Base-by-base conservation (phyloP, 1,139 yeast species). In the Arxiozyma bovina region DNA sequence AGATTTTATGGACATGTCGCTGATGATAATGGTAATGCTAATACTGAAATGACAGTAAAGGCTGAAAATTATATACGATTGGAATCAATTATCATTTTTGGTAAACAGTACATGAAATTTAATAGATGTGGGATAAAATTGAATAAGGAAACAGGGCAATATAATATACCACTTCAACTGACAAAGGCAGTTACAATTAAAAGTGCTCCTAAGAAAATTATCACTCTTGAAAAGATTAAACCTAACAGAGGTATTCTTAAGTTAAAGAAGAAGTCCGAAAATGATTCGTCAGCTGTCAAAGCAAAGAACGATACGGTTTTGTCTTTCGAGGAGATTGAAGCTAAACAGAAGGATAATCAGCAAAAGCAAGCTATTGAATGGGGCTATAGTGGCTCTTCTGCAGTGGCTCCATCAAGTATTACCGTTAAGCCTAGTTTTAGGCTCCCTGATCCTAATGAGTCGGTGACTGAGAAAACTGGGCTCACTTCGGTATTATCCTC, bases 11-110 rank as follows among this genome's bases (percentile, higher is more conserved):
- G 74, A 1, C 47, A 22, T 30, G 52, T 59, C 1, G 55, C 60
- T n/a, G 53, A 55, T 8, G 54, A 54, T 11, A 60, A 63, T 25
- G 54, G 53, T 1, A 27, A 4, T 27, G 21, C 18, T 17, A 34
- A 27, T 34, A 46, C 43, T 18, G 40, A 34, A 15, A 34, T 34
- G 40, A 34, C 40, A 34, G 40, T 34, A 6, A 57, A 58, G 3
- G 71, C 69, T 41, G 79, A 77, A 51, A 65, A 67, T 27, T 47
- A 58, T 3, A 57, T 73, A 34, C 69, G 80, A 59, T 50, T 76
- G 5, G 53, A 68, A 22, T 72, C 78, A 0, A 65, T 77, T 41
- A 70, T 71, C 11, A 64, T 64, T 45, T 58, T 74, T 43, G 72
- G 75, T 6, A 72, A 67, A 53, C 64, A 66, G 50, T 56, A 70